Conservation (phyloP, 345 rosid species). For the Limnanthes douglasii region DNA sequence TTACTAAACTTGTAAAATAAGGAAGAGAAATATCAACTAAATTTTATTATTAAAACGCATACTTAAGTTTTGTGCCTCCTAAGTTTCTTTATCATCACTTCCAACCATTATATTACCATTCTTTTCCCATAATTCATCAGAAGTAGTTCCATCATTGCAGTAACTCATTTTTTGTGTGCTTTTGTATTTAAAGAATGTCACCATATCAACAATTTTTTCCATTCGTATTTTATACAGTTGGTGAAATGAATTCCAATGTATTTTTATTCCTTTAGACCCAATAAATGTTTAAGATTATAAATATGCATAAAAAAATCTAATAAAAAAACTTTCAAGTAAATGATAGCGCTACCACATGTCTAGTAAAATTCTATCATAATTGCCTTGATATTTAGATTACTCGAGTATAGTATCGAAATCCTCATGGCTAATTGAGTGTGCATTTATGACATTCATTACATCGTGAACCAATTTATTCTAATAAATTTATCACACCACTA, state of each 20-base stretch:
- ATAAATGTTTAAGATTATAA: constrained; percentile 8
- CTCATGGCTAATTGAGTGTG: constrained; percentile 79
- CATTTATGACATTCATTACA: constrained; percentile 82
- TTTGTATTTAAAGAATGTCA: constrained; percentile 64
- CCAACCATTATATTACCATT: constrained; percentile 34
- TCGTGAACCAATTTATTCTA: constrained; percentile 87
- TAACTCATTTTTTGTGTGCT: constrained; percentile 65
- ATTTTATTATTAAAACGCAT: too few species aligned
- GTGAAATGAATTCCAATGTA: constrained; percentile 73
- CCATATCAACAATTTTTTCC: constrained; percentile 86
- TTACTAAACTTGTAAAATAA: too few species aligned
- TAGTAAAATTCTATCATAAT: constrained; percentile 1
- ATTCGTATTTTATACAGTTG: constrained; percentile 56
- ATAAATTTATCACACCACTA: constrained; percentile 6
- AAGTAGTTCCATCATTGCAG: constrained; percentile 67
- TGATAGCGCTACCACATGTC: not conserved
- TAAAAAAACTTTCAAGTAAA: not conserved
- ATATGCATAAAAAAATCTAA: constrained; percentile 6
- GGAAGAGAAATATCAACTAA: too few species aligned
- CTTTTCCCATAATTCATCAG: constrained; percentile 43
- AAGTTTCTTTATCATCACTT: constrained; percentile 46
- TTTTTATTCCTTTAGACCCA: constrained; percentile 63
- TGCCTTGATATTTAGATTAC: constrained; percentile 71
- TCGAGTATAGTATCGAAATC: constrained; percentile 70
- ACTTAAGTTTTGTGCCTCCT: constrained; percentile 59